Percentiles rank a stretch among this genome's conserved stretches.
Evolutionary conservation across 192 early-diverging fungal genomes (phyloP).

Genomic region (Umbelopsis sp.): DNA sequence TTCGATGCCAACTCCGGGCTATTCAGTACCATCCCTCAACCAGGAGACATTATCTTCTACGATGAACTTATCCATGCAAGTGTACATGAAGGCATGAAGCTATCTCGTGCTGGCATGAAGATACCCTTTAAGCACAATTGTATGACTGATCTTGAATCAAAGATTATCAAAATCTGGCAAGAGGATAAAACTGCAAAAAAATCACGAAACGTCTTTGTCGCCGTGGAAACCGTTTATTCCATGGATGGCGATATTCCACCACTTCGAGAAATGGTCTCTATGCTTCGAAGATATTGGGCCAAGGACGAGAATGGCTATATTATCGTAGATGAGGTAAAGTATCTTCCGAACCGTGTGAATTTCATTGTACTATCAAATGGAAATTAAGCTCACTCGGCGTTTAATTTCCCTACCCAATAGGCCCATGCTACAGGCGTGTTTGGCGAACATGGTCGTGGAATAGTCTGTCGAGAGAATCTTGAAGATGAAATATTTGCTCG

Average conservation of each 20-base stretch:
- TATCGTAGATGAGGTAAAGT: slow-evolving; percentile 77
- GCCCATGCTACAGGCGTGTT: slow-evolving; percentile 82
- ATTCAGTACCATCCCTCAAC: slow-evolving; percentile 68
- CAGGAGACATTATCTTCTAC: slow-evolving; percentile 65
- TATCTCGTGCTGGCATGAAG: slow-evolving; percentile 52
- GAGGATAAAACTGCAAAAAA: slow-evolving; percentile 31
- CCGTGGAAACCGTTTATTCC: slow-evolving; percentile 78
- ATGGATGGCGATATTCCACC: slow-evolving; percentile 86
- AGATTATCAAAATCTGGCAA: slow-evolving; percentile 33
- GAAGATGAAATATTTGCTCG: slow-evolving; percentile 71
- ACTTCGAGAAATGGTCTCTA: slow-evolving; percentile 61
- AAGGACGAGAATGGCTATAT: slow-evolving; percentile 58
- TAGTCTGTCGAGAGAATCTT: slow-evolving; percentile 65
- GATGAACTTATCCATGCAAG: slow-evolving; percentile 81
- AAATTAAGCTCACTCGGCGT: slow-evolving; percentile 3
- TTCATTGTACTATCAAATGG: not conserved
- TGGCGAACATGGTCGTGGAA: slow-evolving; percentile 68
- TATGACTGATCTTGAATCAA: slow-evolving; percentile 51
- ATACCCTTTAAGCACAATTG: slow-evolving; percentile 70
- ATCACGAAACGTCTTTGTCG: slow-evolving; percentile 61
- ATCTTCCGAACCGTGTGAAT: not conserved
- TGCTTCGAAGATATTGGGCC: slow-evolving; percentile 45
- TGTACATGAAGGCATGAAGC: slow-evolving; percentile 79
- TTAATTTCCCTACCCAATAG: slow-evolving; percentile 23
- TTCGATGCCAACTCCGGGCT: slow-evolving; percentile 83